Evolutionary conservation across 2,329 filamentous ascomycete genomes (phyloP).

Genomic region (Talaromyces islandicus): DNA sequence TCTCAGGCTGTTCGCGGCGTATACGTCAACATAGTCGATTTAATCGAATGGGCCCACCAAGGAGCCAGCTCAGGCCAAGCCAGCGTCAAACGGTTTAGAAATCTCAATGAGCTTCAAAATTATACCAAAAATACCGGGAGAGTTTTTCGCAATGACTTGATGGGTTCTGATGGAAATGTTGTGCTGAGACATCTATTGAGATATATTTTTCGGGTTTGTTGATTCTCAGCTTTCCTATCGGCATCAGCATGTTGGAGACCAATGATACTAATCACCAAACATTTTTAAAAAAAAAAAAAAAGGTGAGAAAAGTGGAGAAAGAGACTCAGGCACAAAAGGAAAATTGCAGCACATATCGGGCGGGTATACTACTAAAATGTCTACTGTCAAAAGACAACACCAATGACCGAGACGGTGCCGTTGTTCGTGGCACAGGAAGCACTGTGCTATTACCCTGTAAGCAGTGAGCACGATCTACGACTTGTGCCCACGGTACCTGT

Average conservation of each 20-base stretch:
- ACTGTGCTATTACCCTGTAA: constrained; percentile 26
- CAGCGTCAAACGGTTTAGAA: neutral
- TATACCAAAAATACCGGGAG: neutral
- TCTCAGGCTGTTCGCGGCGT: neutral
- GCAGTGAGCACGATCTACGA: constrained; percentile 30
- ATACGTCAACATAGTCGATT: neutral
- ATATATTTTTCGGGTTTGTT: neutral
- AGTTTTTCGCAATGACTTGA: neutral
- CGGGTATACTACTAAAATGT: neutral
- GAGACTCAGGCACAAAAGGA: no score
- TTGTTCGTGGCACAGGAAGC: constrained; percentile 26
- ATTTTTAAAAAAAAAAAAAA: no score
- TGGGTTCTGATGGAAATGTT: neutral
- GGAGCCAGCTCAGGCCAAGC: neutral
- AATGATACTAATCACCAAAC: no score
- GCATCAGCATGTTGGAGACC: no score
- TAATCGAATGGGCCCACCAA: neutral
- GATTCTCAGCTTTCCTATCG: neutral
- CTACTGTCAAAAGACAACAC: neutral
- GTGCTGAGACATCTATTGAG: neutral
- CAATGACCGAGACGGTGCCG: constrained; percentile 12
- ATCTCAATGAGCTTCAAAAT: neutral
- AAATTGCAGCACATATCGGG: neutral
- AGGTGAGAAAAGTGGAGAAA: no score
- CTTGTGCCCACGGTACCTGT: constrained; percentile 27